phyloP scores from a whole-genome alignment of 2,329 filamentous ascomycete genomes.

The Atkinsonella texensis region DNA sequence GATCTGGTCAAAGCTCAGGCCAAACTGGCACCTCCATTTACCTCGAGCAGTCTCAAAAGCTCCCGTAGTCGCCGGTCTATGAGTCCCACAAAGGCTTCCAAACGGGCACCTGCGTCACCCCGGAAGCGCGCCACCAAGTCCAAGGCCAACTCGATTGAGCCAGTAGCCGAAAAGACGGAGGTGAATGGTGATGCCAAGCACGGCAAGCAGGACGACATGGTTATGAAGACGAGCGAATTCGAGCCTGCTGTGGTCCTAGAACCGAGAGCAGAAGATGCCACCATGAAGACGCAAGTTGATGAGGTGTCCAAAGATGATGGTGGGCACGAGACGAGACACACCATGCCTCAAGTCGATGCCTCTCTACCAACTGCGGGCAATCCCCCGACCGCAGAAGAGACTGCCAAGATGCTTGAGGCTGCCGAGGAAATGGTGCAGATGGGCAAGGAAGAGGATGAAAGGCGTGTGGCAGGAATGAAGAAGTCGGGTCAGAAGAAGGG shows the following conservation, averaged over 20 bases:
- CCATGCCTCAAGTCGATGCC: conserved; percentile 64
- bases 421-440: conserved; percentile 82
- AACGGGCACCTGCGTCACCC: conserved; percentile 37
- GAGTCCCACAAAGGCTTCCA: conserved; percentile 42
- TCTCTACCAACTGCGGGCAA: conserved; percentile 47
- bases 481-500: conserved; percentile 24
- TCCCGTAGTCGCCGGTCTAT: conserved; percentile 42
- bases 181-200: conserved; percentile 20
- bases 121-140: conserved; percentile 39
- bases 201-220: conserved; percentile 20
- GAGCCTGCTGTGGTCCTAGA: conserved; percentile 37
- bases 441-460: conserved; percentile 34
- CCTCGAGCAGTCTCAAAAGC: conserved; percentile 31
- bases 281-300: conserved; percentile 59
- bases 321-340: conserved; percentile 56
- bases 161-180: conserved; percentile 14
- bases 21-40: conserved; percentile 36
- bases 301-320: conserved; percentile 41
- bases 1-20: conserved; percentile 38
- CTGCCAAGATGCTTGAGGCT: conserved; percentile 70
- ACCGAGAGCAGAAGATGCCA: conserved; percentile 42
- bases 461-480: conserved; percentile 27
- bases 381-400: conserved; percentile 63
- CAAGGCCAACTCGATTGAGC: conserved; percentile 27
- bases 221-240: conserved; percentile 36